Base-by-base conservation (phyloP, 1,139 yeast species). In the Tardiomyces digboiensis region DNA sequence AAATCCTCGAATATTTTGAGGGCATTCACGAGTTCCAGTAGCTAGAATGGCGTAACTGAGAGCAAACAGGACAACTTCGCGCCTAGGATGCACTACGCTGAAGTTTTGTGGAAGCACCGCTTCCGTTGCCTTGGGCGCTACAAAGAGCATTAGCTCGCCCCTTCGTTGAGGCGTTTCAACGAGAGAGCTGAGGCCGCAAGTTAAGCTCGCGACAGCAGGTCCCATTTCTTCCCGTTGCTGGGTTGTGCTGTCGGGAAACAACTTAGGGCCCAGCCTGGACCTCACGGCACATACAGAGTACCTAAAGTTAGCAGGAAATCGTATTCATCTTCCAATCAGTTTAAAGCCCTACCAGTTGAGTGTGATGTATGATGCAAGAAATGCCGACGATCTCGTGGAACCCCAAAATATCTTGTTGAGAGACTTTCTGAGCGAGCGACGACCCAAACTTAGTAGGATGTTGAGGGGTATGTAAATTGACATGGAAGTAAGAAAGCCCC, bases 81-180 rank as follows among this genome's bases (percentile, higher is more conserved):
- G 36, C 39, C 46, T 47, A 38, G 61, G 54, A 46, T 56, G 56
- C 16, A 36, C 19, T 21, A 42, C 45, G 29, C 58, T 54, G 29
- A 58, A 56, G 39, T 54, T 53, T 13, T 58, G 43, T 12, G 66
- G 60, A 12, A 66, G 48, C 10, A 26, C 33, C 14, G 33, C 33
- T 16, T 26, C 33, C 3, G 33, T 26, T 4, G 72, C 71, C 42
- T 65, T 58, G 2, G 72, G 73, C 8, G 70, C 65, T 22, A 67
- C 61, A 53, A 69, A 70, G 18, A 70, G 54, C 0, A 72, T 65
- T 46, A 70, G 61, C 49, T 70, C 75, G 21, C 70, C 65, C 33
- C 72, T 58, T 26, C 74, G 54, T 42, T 55, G 54, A 1, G 65
- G 55, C 16, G 55, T 60, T 47, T 70, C 74, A 7, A 69, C 51